phyloP scores from a whole-genome alignment of 192 early-diverging fungal species.

The Backusella luteola region DNA sequence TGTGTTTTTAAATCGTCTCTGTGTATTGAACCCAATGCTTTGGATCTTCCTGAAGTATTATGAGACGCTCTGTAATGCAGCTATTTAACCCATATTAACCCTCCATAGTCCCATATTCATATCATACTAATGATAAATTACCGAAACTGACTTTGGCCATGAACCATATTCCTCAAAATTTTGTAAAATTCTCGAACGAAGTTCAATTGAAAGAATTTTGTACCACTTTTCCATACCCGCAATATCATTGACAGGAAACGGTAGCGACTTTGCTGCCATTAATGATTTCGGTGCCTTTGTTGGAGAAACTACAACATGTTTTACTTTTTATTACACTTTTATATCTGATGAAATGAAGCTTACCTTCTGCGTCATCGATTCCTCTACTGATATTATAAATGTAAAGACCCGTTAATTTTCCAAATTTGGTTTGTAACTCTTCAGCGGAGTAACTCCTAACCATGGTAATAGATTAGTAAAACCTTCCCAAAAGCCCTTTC shows the following conservation, averaged over 20 bases:
- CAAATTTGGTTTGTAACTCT: slow-evolving; percentile 52
- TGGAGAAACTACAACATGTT: slow-evolving; percentile 14
- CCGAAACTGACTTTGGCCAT: slow-evolving; percentile 53
- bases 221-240: slow-evolving; percentile 48
- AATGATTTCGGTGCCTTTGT: slow-evolving; percentile 42
- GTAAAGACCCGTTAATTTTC: slow-evolving; percentile 50
- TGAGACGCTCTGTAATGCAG: background rate
- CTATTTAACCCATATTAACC: background rate
- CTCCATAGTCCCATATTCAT: background rate
- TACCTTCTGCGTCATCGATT: slow-evolving; percentile 52
- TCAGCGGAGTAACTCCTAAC: slow-evolving; percentile 44
- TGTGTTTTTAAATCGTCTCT: slow-evolving; percentile 10
- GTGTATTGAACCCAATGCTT: background rate
- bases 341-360: background rate
- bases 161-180: slow-evolving; percentile 47
- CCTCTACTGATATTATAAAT: slow-evolving; percentile 62
- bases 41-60: background rate
- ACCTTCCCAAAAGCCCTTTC: background rate
- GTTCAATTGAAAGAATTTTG: slow-evolving; percentile 48
- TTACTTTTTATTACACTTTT: background rate
- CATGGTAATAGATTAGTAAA: too few species aligned
- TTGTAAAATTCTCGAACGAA: slow-evolving; percentile 47
- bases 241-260: slow-evolving; percentile 24
- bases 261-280: slow-evolving; percentile 46
- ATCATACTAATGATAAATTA: slow-evolving; percentile 16